Conservation (phyloP, 2,329 filamentous ascomycete genomes). For the Rutstroemia sp. region DNA sequence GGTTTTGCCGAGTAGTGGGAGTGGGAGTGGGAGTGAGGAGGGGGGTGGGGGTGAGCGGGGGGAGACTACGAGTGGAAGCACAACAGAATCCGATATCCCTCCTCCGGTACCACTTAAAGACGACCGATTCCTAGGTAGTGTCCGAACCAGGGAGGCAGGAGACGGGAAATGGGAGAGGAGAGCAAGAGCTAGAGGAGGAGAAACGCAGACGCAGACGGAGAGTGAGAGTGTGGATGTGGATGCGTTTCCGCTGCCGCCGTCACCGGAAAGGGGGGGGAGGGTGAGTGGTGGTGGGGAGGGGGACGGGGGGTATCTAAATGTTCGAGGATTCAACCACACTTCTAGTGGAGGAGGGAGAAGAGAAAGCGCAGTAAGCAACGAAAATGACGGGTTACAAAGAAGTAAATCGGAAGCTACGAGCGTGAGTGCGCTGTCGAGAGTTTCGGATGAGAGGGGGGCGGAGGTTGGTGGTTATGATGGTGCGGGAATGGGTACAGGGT, state of each 20-base stretch:
- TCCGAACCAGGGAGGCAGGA: not conserved
- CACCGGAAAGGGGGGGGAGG: not conserved
- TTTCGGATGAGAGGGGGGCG: not conserved
- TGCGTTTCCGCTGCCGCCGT: conserved; percentile 4
- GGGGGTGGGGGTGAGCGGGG: no score
- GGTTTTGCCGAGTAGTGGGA: no score
- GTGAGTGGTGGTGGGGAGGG: not conserved
- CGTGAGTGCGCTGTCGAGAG: conserved; percentile 29
- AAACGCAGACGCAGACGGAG: not conserved
- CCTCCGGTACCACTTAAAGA: not conserved
- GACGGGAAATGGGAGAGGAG: not conserved
- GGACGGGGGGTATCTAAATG: not conserved
- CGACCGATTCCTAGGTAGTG: not conserved
- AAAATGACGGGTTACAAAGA: not conserved
- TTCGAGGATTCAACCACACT: no score
- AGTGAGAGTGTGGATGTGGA: not conserved
- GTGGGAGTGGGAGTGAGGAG: no score
- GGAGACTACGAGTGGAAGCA: no score
- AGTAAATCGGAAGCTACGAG: conserved; percentile 41
- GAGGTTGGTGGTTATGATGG: conserved; percentile 4
- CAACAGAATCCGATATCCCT: not conserved
- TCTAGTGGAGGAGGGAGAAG: no score
- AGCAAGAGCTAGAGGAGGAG: not conserved
- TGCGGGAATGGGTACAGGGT: not conserved
- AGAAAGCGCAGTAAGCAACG: not conserved